These are phyloP conservation scores for Stachybotrys echinatus DNA, from an alignment of 2,329 filamentous ascomycete species.

Conservation along the genomic window DNA sequence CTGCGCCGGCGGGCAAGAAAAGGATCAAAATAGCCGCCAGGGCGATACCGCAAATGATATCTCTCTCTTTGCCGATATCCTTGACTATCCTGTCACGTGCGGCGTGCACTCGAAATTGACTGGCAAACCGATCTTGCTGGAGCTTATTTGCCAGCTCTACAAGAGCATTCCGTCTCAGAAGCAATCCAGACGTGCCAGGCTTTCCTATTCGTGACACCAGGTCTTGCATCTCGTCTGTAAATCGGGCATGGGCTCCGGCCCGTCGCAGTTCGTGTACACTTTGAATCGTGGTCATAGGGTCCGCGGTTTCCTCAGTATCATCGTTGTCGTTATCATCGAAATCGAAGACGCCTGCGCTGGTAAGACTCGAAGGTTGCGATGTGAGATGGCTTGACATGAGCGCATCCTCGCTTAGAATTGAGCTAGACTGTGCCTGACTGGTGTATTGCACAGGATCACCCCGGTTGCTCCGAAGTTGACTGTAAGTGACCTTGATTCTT, in stretches of 20 bases:
- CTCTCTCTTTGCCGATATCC: constrained; percentile 52
- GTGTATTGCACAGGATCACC: background rate
- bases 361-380: constrained; percentile 13
- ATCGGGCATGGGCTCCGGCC: constrained; percentile 61
- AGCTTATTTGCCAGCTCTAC: constrained; percentile 56
- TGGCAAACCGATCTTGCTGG: constrained; percentile 56
- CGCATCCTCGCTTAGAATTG: background rate
- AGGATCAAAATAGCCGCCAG: constrained; percentile 59
- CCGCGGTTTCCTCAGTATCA: constrained; percentile 32
- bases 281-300: constrained; percentile 46
- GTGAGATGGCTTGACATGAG: background rate
- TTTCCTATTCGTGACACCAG: constrained; percentile 54
- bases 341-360: constrained; percentile 16
- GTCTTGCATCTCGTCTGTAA: constrained; percentile 61
- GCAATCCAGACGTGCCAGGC: constrained; percentile 39
- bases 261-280: constrained; percentile 62
- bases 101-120: constrained; percentile 69
- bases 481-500: constrained; percentile 29
- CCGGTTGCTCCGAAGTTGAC: constrained; percentile 22
- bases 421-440: background rate
- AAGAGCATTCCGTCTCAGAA: constrained; percentile 52
- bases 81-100: constrained; percentile 65
- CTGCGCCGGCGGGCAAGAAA: constrained; percentile 55
- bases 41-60: constrained; percentile 57
- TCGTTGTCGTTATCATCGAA: no score